phyloP scores from a whole-genome alignment of 306 rosid genomes.

The Castanopsis chinensis region DNA sequence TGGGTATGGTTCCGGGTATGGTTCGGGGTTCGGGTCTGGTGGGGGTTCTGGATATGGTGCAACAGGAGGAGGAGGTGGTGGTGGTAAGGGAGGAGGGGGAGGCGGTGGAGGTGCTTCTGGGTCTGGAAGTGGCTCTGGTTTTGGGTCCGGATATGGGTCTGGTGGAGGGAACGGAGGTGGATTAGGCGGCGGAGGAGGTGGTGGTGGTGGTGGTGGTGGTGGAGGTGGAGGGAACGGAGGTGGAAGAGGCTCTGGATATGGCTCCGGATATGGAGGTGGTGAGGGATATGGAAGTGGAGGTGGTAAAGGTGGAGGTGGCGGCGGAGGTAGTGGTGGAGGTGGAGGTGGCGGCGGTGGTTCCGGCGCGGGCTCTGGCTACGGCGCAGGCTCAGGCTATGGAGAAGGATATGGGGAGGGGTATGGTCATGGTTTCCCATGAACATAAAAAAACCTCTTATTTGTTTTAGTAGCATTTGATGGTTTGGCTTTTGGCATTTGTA shows the following conservation, averaged over 20 bases:
- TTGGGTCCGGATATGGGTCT: constrained; percentile 36
- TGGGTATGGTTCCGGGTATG: constrained; percentile 37
- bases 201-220: constrained; percentile 28
- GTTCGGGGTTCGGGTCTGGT: constrained; percentile 52
- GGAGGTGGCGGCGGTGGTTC: constrained; percentile 29
- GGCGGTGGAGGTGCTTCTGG: constrained; percentile 46
- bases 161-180: constrained; percentile 31
- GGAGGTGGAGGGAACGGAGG: constrained; percentile 29
- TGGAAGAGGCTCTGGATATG: constrained; percentile 41
- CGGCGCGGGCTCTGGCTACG: constrained; percentile 50
- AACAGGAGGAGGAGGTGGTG: constrained; percentile 42
- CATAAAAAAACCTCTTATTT: neutral
- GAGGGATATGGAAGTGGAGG: constrained; percentile 23
- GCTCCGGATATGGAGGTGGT: constrained; percentile 43
- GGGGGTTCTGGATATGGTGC: constrained; percentile 47
- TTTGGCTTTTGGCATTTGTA: neutral
- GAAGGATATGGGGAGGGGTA: constrained; percentile 8
- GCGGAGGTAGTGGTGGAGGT: constrained; percentile 22
- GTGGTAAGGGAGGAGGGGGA: constrained; percentile 42
- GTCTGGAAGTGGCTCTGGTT: constrained; percentile 48
- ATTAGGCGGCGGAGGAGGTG: constrained; percentile 26
- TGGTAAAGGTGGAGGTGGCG: constrained; percentile 33
- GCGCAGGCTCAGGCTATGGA: constrained; percentile 44
- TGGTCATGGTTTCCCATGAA: constrained; percentile 36
- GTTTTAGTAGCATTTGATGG: constrained; percentile 4